Evolutionary conservation across 208 protist species (phyloP).

Genomic region (Vickermania ingenoplastis): DNA sequence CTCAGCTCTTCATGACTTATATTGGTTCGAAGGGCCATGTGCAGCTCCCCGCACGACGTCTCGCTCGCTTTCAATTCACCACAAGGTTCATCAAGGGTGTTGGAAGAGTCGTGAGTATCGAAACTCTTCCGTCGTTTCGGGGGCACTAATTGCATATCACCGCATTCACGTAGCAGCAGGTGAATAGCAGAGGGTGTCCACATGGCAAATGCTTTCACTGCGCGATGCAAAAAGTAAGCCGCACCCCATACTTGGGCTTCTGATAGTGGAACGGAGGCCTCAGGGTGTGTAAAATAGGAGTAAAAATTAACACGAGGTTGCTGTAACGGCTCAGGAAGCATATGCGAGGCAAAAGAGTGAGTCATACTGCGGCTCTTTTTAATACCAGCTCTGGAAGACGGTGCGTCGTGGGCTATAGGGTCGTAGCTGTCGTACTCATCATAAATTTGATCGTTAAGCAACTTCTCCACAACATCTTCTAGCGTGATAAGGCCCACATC

Average conservation of each 20-base stretch:
- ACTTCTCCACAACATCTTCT: slow-evolving; percentile 82
- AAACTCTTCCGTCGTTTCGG: background rate
- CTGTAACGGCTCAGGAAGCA: slow-evolving; percentile 41
- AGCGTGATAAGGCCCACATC: slow-evolving; percentile 73
- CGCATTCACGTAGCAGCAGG: slow-evolving; percentile 66
- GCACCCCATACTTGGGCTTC: slow-evolving; percentile 81
- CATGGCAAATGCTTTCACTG: slow-evolving; percentile 39
- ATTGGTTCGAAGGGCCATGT: background rate
- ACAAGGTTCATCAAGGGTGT: background rate
- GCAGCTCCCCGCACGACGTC: background rate
- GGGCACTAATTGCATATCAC: slow-evolving; percentile 56
- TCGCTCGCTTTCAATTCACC: background rate
- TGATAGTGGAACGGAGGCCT: slow-evolving; percentile 32
- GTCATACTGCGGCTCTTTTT: slow-evolving; percentile 83
- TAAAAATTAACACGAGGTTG: slow-evolving; percentile 79
- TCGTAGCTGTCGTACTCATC: slow-evolving; percentile 85
- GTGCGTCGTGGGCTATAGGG: slow-evolving; percentile 19
- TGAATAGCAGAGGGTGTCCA: slow-evolving; percentile 74
- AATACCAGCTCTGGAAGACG: slow-evolving; percentile 36
- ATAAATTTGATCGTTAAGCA: slow-evolving; percentile 81
- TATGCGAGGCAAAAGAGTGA: slow-evolving; percentile 22
- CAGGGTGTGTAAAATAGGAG: slow-evolving; percentile 73
- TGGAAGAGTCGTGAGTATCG: background rate
- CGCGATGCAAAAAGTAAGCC: slow-evolving; percentile 70
- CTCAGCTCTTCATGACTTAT: background rate